Evolutionary conservation across 2,329 filamentous ascomycete genomes (phyloP).

Genomic region (Tolypocladium inflatum): DNA sequence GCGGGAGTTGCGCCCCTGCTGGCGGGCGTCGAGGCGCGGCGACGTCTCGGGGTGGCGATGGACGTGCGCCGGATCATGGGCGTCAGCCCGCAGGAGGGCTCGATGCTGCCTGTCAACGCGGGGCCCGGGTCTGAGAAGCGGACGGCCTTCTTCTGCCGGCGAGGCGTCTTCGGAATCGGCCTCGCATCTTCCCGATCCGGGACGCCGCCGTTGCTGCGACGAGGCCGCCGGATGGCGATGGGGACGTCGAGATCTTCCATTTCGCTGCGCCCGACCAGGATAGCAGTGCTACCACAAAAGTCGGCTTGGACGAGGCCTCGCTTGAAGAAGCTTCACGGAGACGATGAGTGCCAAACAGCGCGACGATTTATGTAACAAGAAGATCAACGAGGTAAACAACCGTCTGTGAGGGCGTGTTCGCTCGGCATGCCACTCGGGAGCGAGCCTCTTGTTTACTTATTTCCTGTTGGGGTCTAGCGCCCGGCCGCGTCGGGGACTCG

Average conservation of each 20-base stretch:
- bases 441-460: conserved; percentile 34
- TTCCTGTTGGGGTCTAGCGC: conserved; percentile 29
- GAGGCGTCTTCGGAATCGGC: conserved; percentile 19
- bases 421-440: neutral
- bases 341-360: neutral
- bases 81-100: conserved; percentile 41
- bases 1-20: conserved; percentile 7
- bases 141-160: conserved; percentile 35
- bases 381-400: neutral
- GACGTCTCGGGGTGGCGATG: conserved; percentile 28
- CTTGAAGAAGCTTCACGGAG: neutral
- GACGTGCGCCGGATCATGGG: conserved; percentile 46
- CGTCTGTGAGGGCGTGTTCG: neutral
- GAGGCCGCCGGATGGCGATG: conserved; percentile 45
- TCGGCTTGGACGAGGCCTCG: neutral
- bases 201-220: conserved; percentile 31
- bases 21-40: conserved; percentile 36
- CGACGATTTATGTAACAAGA: neutral
- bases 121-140: conserved; percentile 51
- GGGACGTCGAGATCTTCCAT: conserved; percentile 37
- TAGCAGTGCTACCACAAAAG: neutral
- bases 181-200: conserved; percentile 10
- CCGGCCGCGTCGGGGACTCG: conserved; percentile 8
- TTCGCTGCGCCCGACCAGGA: neutral
- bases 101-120: conserved; percentile 8